Conservation (phyloP, 805 yeast species). For the Myxozyma neotropica region DNA sequence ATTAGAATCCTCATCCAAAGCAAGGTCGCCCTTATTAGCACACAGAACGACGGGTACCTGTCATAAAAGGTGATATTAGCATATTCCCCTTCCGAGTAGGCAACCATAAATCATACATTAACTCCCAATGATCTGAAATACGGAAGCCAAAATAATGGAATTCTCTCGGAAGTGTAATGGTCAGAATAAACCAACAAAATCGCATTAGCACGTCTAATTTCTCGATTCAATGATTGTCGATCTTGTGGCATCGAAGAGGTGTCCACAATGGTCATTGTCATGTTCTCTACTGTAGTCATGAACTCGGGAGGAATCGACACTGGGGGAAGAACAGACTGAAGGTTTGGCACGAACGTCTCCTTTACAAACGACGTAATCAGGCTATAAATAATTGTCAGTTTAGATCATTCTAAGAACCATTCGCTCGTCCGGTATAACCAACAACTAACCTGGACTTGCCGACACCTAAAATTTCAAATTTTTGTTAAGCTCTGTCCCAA, state of each 20-base stretch:
- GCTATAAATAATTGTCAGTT: conserved; percentile 42
- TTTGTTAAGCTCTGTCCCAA: background rate
- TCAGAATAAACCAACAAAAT: conserved; percentile 94
- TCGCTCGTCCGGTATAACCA: no score
- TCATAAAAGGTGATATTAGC: background rate
- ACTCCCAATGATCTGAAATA: conserved; percentile 90
- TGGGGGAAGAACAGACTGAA: conserved; percentile 80
- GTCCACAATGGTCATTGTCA: conserved; percentile 73
- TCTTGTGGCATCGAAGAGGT: conserved; percentile 67
- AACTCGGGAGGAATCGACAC: conserved; percentile 78
- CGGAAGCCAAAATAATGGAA: conserved; percentile 93
- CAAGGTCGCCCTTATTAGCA: conserved; percentile 73
- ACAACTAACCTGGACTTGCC: conserved; percentile 35
- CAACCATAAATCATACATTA: conserved; percentile 46
- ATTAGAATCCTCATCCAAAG: conserved; percentile 49
- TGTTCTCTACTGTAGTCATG: conserved; percentile 50
- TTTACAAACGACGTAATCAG: conserved; percentile 79
- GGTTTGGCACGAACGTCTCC: conserved; percentile 70
- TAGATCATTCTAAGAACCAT: background rate
- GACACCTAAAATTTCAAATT: conserved; percentile 22
- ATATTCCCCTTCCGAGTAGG: background rate
- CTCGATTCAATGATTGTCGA: conserved; percentile 60
- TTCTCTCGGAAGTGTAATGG: conserved; percentile 90
- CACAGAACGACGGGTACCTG: conserved; percentile 82
- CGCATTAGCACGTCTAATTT: conserved; percentile 82